A percentile compares a stretch with the other conserved stretches of the same genome.
These are phyloP conservation scores for Candida sanyaensis DNA, from an alignment of 1,139 yeast species.

Conservation along the genomic window DNA sequence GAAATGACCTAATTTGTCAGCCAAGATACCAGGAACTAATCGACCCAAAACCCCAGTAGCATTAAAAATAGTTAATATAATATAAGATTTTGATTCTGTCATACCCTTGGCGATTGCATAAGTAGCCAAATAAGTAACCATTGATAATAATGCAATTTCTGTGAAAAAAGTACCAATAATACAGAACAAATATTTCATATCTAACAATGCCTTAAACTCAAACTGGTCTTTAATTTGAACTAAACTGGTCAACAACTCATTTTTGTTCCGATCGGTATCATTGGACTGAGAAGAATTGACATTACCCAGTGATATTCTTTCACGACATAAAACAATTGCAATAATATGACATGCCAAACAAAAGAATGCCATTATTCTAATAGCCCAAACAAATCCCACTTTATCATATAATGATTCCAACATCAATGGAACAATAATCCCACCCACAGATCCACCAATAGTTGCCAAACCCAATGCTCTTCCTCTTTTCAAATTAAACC, in stretches of 20 bases:
- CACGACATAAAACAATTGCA: slow-evolving; percentile 10
- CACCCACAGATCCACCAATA: slow-evolving; percentile 43
- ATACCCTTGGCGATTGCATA: slow-evolving; percentile 57
- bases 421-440: slow-evolving; percentile 35
- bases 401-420: slow-evolving; percentile 30
- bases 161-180: slow-evolving; percentile 43
- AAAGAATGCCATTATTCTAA: slow-evolving; percentile 35
- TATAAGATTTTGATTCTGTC: slow-evolving; percentile 51
- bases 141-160: slow-evolving; percentile 57
- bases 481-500: slow-evolving; percentile 38
- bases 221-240: slow-evolving; percentile 21
- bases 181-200: slow-evolving; percentile 28
- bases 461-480: slow-evolving; percentile 40
- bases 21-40: slow-evolving; percentile 56
- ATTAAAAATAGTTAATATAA: slow-evolving; percentile 56
- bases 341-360: slow-evolving; percentile 29
- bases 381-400: slow-evolving; percentile 39
- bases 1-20: slow-evolving; percentile 56
- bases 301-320: slow-evolving; percentile 7
- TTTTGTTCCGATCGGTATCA: background rate
- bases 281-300: background rate
- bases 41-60: slow-evolving; percentile 63
- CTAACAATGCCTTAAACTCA: slow-evolving; percentile 25
- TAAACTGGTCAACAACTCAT: slow-evolving; percentile 26
- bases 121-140: slow-evolving; percentile 56